A percentile compares a stretch with the other conserved stretches of the same genome.
Conservation (phyloP, 345 rosid species). For the Combretum micranthum region DNA sequence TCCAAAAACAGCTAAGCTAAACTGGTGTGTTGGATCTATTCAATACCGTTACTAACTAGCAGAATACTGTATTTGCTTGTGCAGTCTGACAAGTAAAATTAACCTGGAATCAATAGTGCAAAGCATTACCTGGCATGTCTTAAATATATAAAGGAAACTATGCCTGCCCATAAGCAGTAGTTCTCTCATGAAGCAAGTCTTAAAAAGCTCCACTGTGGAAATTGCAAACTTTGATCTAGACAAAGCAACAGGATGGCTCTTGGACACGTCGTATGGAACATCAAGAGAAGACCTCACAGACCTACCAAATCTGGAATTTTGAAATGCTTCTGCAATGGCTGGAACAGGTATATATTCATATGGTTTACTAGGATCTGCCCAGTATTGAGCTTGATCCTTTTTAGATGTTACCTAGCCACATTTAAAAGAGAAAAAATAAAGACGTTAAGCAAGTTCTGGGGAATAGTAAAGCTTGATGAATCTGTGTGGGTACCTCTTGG, state of each 20-base stretch:
- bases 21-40: too few species aligned
- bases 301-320: constrained; percentile 50
- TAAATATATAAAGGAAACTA: constrained; percentile 63
- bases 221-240: constrained; percentile 59
- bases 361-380: constrained; percentile 79
- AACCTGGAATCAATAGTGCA: constrained; percentile 5
- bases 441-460: constrained; percentile 4
- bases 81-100: neutral
- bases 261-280: constrained; percentile 44
- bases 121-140: constrained; percentile 68
- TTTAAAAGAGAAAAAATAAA: constrained; percentile 8
- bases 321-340: constrained; percentile 69
- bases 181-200: constrained; percentile 61
- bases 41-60: neutral
- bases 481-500: constrained; percentile 33
- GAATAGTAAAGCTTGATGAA: constrained; percentile 7
- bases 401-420: constrained; percentile 69
- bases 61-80: too few species aligned
- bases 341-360: constrained; percentile 52
- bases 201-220: constrained; percentile 69
- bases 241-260: constrained; percentile 48
- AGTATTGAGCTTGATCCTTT: constrained; percentile 95
- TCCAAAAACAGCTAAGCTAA: too few species aligned
- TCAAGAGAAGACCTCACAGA: constrained; percentile 40
- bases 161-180: constrained; percentile 61